phyloP scores from a whole-genome alignment of 176 grass and related monocot genomes.

The Avena atlantica region DNA sequence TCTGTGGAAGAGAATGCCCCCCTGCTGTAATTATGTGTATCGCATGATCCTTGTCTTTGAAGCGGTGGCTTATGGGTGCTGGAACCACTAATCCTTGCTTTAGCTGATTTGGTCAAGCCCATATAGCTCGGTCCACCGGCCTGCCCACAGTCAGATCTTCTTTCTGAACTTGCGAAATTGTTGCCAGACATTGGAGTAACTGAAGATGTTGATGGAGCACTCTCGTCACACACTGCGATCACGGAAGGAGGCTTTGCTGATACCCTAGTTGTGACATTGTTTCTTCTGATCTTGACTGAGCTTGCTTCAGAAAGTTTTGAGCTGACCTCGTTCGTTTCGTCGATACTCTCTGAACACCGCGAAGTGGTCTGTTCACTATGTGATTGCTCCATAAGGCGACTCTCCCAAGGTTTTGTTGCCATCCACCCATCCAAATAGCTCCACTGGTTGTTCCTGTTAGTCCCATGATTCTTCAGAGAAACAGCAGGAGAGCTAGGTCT shows the following conservation, averaged over 20 bases:
- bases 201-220: slow-evolving; percentile 74
- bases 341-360: slow-evolving; percentile 51
- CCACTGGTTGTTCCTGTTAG: slow-evolving; percentile 46
- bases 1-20: slow-evolving; percentile 61
- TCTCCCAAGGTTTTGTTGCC: slow-evolving; percentile 85
- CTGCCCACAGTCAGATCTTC: slow-evolving; percentile 50
- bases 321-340: slow-evolving; percentile 50
- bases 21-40: slow-evolving; percentile 46
- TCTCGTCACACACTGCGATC: slow-evolving; percentile 55
- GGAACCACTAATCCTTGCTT: slow-evolving; percentile 59
- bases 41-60: slow-evolving; percentile 56
- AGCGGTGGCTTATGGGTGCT: slow-evolving; percentile 39
- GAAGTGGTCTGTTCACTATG: slow-evolving; percentile 49
- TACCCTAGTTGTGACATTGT: slow-evolving; percentile 73
- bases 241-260: slow-evolving; percentile 62
- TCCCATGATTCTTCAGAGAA: slow-evolving; percentile 53
- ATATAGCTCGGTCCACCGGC: slow-evolving; percentile 63
- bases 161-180: slow-evolving; percentile 44
- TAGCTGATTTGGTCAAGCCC: slow-evolving; percentile 78
- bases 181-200: slow-evolving; percentile 53
- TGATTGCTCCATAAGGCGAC: slow-evolving; percentile 65
- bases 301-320: slow-evolving; percentile 57
- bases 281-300: slow-evolving; percentile 72
- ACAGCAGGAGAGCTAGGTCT: slow-evolving; percentile 52
- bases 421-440: slow-evolving; percentile 74